Evolutionary conservation across 108 stramenopile species (phyloP).

Genomic region (Epithemia pelagica): DNA sequence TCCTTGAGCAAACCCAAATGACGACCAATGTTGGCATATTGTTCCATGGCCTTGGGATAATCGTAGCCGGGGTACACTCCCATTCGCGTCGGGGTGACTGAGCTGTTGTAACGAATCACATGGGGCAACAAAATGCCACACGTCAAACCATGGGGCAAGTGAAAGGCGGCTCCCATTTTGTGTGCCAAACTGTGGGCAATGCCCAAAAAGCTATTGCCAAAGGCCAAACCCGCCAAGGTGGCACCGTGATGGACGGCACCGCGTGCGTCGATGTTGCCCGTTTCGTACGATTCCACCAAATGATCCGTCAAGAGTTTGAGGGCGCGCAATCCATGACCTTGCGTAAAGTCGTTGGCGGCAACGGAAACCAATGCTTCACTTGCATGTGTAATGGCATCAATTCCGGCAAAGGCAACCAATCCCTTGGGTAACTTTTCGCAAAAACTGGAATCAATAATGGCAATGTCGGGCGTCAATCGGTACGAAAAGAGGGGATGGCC

Average conservation of each 20-base stretch:
- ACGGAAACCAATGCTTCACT: constrained; percentile 36
- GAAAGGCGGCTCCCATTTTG: too few relatives aligned
- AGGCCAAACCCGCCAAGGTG: constrained; percentile 33
- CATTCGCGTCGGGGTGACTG: too few relatives aligned
- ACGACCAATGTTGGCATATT: constrained; percentile 26
- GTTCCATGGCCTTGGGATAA: constrained; percentile 22
- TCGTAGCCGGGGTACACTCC: too few relatives aligned
- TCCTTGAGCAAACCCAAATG: constrained; percentile 19
- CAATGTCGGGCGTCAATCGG: constrained; percentile 29
- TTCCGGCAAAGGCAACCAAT: constrained; percentile 19
- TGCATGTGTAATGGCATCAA: constrained; percentile 31
- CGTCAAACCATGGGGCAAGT: constrained; percentile 28
- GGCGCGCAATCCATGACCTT: constrained; percentile 25
- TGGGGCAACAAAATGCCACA: constrained; percentile 20
- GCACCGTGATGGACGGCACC: constrained; percentile 24
- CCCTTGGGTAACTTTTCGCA: constrained; percentile 25
- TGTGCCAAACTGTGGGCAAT: constrained; percentile 30
- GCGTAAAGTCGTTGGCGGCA: constrained; percentile 26
- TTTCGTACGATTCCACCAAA: constrained; percentile 21
- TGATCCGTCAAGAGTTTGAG: constrained; percentile 25
- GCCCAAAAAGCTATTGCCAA: constrained; percentile 32
- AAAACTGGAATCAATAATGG: too few relatives aligned
- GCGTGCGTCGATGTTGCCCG: constrained; percentile 13
- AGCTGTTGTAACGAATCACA: constrained; percentile 27
- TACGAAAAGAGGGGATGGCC: too few relatives aligned